Base-by-base conservation (phyloP, 106 monocot genomes). In the Acorus gramineus region DNA sequence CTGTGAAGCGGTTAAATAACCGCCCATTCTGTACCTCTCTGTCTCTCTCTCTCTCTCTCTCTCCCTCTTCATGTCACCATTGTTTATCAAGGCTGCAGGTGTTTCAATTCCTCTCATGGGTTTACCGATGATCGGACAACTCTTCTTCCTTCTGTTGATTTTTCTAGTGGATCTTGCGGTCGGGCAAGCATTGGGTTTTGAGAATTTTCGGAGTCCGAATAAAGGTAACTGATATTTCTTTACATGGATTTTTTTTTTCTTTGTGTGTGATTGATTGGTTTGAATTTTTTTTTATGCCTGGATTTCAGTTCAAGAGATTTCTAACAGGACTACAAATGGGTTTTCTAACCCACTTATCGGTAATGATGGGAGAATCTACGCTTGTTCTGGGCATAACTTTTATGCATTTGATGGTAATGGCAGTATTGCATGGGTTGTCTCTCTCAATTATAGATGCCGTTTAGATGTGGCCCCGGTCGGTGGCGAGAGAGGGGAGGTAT, bases 381-480 rank as follows among this genome's bases (percentile, higher is more conserved):
- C 86, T 44, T 95, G 94, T 70, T 90, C 78, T 5, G 81, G 73
- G 66, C 80, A 65, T 52, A 78, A 73, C 55, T 65, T 90, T 56
- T 47, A 90, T 56, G 79, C 75, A 44, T 95, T 90, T 59, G 68
- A 84, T 4, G 69, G 55, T 47, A 84, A 90, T 55, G 86, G 86
- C 2, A 73, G 84, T 5, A 14, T 86, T 54, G 66, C 68, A 5
- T 90, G 94, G 94, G 65, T 80, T 8, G 55, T 90, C 67, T 78
- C 86, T 66, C 80, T 95, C 11, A 48, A 66, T 50, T 77, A 77
- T 73, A 49, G 28, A 4, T 90, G 90, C 62, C 74, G 69, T 62
- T n/a, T 51, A 11, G 80, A 84, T 61, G 79, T 87, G 8, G 47
- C 79, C 14, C 94, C 90, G 0, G 69, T 87, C 28, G 13, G 42